phyloP scores from a whole-genome alignment of 371 early-diverging fungal species.

The Syncephalastrum sp. region DNA sequence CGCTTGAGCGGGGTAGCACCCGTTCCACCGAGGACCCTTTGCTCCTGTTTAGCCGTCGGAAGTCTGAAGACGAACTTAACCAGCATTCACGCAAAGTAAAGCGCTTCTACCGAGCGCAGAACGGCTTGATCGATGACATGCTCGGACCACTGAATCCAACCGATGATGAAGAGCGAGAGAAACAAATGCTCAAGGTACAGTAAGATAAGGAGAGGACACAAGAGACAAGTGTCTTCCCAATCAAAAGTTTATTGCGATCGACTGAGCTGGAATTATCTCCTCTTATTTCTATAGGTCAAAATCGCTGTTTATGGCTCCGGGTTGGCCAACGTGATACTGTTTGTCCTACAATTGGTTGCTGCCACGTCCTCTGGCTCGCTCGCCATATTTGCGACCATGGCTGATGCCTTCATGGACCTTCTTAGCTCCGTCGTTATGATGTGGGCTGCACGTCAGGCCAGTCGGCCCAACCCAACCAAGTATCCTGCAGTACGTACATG shows the following conservation, averaged over 20 bases:
- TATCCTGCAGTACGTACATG: slow-evolving; percentile 72
- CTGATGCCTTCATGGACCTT: slow-evolving; percentile 92
- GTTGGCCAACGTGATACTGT: slow-evolving; percentile 76
- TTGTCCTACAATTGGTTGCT: slow-evolving; percentile 79
- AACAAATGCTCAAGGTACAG: slow-evolving; percentile 52
- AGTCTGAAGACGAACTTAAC: slow-evolving; percentile 26
- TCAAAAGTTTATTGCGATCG: neutral
- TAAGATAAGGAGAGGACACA: neutral
- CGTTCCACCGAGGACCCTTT: too few species aligned
- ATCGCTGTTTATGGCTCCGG: slow-evolving; percentile 87
- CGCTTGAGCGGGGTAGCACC: too few species aligned
- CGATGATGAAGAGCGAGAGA: slow-evolving; percentile 38
- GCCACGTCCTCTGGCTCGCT: slow-evolving; percentile 85
- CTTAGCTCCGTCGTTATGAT: slow-evolving; percentile 70
- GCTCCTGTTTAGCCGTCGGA: neutral
- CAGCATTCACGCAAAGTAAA: slow-evolving; percentile 36
- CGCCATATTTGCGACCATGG: slow-evolving; percentile 89
- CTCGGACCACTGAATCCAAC: slow-evolving; percentile 50
- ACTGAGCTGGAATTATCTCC: neutral
- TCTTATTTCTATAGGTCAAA: slow-evolving; percentile 51
- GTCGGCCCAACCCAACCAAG: slow-evolving; percentile 60
- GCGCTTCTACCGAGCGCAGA: slow-evolving; percentile 80
- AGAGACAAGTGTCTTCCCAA: neutral
- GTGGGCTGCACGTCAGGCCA: slow-evolving; percentile 63
- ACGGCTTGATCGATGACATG: slow-evolving; percentile 78